Percentiles rank a stretch among this genome's conserved stretches.
These are phyloP conservation scores for Aspergillus sp. DNA, from an alignment of 2,329 filamentous ascomycete genomes.

Conservation along the genomic window DNA sequence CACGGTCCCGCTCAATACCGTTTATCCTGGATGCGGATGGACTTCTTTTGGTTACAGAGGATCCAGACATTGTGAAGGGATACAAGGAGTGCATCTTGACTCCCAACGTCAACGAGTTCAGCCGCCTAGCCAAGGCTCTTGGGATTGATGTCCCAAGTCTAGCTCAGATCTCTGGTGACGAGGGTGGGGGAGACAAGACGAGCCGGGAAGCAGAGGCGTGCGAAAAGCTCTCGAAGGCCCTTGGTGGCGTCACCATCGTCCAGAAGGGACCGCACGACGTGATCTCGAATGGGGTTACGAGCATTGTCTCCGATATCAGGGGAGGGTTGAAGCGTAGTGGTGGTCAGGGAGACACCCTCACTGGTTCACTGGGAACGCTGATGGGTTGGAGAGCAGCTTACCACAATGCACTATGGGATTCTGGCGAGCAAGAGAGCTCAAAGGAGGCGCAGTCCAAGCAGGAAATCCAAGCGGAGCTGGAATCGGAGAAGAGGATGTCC, in stretches of 20 bases:
- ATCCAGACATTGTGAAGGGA: constrained; percentile 74
- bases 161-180: constrained; percentile 37
- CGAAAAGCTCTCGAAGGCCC: constrained; percentile 67
- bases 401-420: constrained; percentile 75
- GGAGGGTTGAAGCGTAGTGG: constrained; percentile 89
- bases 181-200: constrained; percentile 41
- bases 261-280: constrained; percentile 84
- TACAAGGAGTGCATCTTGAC: constrained; percentile 86
- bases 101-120: constrained; percentile 93
- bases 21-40: constrained; percentile 93
- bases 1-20: constrained; percentile 67
- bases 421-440: constrained; percentile 32
- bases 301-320: constrained; percentile 71
- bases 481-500: constrained; percentile 57
- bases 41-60: constrained; percentile 71
- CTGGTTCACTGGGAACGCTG: constrained; percentile 83
- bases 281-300: constrained; percentile 76
- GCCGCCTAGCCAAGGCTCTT: constrained; percentile 72
- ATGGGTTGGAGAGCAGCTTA: constrained; percentile 88
- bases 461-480: constrained; percentile 41
- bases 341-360: constrained; percentile 93
- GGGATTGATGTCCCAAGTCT: constrained; percentile 58
- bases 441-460: constrained; percentile 37
- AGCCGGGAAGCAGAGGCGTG: constrained; percentile 59
- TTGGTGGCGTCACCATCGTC: constrained; percentile 86